Percentiles rank a stretch among this genome's conserved stretches.
phyloP scores from a whole-genome alignment of 2,329 filamentous ascomycete genomes.

The Ascochyta viciae-villosae region DNA sequence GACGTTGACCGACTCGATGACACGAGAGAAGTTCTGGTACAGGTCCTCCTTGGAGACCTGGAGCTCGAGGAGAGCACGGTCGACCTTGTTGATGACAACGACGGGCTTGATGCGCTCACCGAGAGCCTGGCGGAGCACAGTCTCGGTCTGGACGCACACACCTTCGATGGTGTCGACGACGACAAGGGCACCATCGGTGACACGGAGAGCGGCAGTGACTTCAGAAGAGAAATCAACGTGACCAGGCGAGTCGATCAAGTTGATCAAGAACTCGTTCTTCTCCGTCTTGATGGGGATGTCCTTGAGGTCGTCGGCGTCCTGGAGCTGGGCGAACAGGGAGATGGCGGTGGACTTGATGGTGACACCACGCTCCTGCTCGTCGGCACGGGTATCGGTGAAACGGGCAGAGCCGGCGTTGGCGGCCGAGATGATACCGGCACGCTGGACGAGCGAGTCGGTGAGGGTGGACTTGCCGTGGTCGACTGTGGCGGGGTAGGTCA shows the following conservation, averaged over 20 bases:
- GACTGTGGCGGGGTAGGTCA: slow-evolving; percentile 61
- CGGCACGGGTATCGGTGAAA: slow-evolving; percentile 94
- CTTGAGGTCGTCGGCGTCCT: slow-evolving; percentile 86
- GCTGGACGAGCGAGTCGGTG: slow-evolving; percentile 98
- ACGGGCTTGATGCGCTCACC: slow-evolving; percentile 99
- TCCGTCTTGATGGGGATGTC: slow-evolving; percentile 90
- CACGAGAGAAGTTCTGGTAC: slow-evolving; percentile 99
- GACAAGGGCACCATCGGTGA: slow-evolving; percentile 98
- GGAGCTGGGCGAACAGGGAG: slow-evolving; percentile 89
- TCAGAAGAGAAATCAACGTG: slow-evolving; percentile 99
- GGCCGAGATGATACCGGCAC: slow-evolving; percentile 98
- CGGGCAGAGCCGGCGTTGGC: slow-evolving; percentile 95
- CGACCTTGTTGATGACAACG: slow-evolving; percentile 99
- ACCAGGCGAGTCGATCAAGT: slow-evolving; percentile 99
- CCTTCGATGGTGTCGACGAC: slow-evolving; percentile 99
- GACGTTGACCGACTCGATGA: slow-evolving; percentile 99
- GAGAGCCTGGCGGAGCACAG: slow-evolving; percentile 97
- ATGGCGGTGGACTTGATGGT: slow-evolving; percentile 99
- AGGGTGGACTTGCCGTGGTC: slow-evolving; percentile 99
- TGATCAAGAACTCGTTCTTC: slow-evolving; percentile 98
- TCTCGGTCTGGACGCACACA: slow-evolving; percentile 99
- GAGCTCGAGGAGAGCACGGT: slow-evolving; percentile 98
- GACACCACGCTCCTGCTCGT: slow-evolving; percentile 99
- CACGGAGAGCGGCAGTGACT: slow-evolving; percentile 98
- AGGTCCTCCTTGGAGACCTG: slow-evolving; percentile 99